Evolutionary conservation across 371 early-diverging fungal species (phyloP), one percentile per base, ranked within the genome.

Genomic region (Lichtheimia hyalospora): DNA sequence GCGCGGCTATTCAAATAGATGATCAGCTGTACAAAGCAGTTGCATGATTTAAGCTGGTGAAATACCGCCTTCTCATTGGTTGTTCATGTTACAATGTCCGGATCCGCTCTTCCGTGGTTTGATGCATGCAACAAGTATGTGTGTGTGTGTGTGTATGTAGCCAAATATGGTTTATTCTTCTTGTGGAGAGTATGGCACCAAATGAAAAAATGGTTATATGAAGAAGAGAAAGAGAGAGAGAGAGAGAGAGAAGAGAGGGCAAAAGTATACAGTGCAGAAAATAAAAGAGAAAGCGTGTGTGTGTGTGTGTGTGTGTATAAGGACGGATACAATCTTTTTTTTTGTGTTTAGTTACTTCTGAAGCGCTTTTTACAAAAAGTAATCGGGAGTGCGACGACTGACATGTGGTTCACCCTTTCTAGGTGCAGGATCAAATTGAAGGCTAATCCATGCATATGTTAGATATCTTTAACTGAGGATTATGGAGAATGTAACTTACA

Each of bases 361-460:
- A 21, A 21, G 18, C 46, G 15, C 44, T 46, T 57, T 65, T 81
- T 85, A 99, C 84, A 98, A 81, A 85, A 98, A 98, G 79, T 98
- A 99, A 77, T 99, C 98, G 48, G 99, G 99, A n/a, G 98, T 98
- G 62, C 96, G 92, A 61, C 97, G 90, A 49, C 96, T 92, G 60
- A 97, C 96, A 70, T 96, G 96, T 34, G 98, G 98, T 73, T 99
- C 99, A 34, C 96, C 97, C 68, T 92, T 90, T 69, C 96, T 88
- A 56, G 99, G 99, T 49, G 99, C 97, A 49, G 98, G 99, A 69
- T 99, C 99, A 69, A 98, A 99, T 83, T 98, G 98, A 60, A 93
- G 83, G 89, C 56, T 55, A 16, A 14, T 18, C 8, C 2, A 20
- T 53, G 40, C 27, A 8, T n/a, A n/a, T n/a, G n/a, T 20, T 53